Conservation (phyloP, 306 rosid genomes). For the Dryas alaskensis region DNA sequence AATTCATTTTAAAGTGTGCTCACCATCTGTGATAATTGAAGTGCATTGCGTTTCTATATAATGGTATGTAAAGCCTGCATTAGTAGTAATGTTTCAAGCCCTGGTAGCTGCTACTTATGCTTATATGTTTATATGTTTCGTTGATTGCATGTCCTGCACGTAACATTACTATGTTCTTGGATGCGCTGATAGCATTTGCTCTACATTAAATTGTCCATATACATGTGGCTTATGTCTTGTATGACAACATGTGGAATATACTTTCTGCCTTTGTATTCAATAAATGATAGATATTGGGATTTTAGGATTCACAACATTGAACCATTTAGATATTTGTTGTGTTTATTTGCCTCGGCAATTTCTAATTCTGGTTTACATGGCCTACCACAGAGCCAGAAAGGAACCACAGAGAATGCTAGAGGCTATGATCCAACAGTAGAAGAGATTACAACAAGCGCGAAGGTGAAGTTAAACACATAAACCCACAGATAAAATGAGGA, state of each 20-base stretch:
- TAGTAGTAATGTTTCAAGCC: background rate
- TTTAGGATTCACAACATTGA: background rate
- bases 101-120: background rate
- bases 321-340: background rate
- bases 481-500: background rate
- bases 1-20: background rate
- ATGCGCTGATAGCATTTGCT: background rate
- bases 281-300: background rate
- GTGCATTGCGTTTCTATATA: background rate
- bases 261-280: background rate
- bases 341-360: background rate
- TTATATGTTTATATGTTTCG: background rate
- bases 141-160: background rate
- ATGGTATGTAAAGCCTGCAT: background rate
- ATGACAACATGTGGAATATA: background rate
- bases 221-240: background rate
- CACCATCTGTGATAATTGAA: background rate
- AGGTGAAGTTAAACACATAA: slow-evolving; percentile 43
- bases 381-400: slow-evolving; percentile 44
- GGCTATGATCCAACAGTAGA: slow-evolving; percentile 43
- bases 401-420: slow-evolving; percentile 48
- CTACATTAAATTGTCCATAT: background rate
- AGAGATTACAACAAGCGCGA: slow-evolving; percentile 41
- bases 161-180: background rate
- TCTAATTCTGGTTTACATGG: slow-evolving; percentile 22